Evolutionary conservation across 2,329 filamentous ascomycete species (phyloP).

Genomic region (Ophiosphaerella herpotricha): DNA sequence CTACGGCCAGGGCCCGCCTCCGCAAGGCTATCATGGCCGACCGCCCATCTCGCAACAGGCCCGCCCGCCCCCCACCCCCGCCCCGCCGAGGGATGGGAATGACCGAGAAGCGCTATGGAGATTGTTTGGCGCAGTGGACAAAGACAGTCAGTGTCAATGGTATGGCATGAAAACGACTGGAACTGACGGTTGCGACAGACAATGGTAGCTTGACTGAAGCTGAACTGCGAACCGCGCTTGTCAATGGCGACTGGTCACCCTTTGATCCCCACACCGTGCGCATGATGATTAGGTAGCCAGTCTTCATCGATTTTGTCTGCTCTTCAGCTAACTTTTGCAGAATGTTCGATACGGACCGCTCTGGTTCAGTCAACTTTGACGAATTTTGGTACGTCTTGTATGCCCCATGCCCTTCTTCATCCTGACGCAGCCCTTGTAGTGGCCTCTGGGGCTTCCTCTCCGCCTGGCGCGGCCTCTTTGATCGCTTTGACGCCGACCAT

Average conservation of each 20-base stretch:
- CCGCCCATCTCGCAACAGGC: constrained; percentile 56
- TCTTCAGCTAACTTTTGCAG: constrained; percentile 39
- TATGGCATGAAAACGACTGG: not conserved
- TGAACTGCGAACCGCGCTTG: constrained; percentile 86
- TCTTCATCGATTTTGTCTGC: not conserved
- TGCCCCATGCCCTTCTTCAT: not conserved
- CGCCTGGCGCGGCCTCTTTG: constrained; percentile 91
- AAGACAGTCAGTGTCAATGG: constrained; percentile 62
- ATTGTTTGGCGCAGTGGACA: constrained; percentile 90
- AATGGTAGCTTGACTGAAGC: constrained; percentile 82
- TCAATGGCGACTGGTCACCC: constrained; percentile 93
- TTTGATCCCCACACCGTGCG: constrained; percentile 93
- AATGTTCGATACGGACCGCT: constrained; percentile 96
- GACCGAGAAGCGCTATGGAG: constrained; percentile 76
- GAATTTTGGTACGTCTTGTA: constrained; percentile 72
- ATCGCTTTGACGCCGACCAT: constrained; percentile 88
- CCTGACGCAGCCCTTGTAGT: constrained; percentile 34
- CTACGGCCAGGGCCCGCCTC: constrained; percentile 59
- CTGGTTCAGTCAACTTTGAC: constrained; percentile 87
- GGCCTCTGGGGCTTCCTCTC: constrained; percentile 95
- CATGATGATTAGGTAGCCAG: constrained; percentile 80
- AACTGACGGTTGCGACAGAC: constrained; percentile 49
- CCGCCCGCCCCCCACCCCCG: constrained; percentile 53
- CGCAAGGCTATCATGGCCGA: constrained; percentile 69
- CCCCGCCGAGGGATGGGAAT: constrained; percentile 59